Conservation (phyloP, 2,329 filamentous ascomycete species). For the Fusarium buxicola region DNA sequence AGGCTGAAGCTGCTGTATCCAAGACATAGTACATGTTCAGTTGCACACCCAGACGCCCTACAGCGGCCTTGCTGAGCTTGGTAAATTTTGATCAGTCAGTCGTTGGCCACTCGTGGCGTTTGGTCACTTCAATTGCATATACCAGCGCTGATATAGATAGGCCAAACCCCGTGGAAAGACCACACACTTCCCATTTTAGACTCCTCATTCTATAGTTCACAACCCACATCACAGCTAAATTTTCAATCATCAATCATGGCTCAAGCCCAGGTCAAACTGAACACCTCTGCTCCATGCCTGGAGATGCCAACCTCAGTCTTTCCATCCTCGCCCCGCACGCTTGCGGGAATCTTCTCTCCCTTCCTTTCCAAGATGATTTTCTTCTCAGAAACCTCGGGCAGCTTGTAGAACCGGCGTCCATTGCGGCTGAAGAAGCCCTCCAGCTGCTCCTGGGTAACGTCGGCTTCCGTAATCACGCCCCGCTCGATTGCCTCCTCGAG, state of each 20-base stretch:
- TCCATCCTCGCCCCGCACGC: slow-evolving; percentile 54
- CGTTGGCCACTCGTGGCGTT: background rate
- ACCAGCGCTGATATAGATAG: background rate
- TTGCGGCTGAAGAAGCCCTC: slow-evolving; percentile 65
- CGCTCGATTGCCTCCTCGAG: slow-evolving; percentile 71
- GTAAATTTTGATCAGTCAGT: too few relatives aligned
- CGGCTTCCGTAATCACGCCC: slow-evolving; percentile 61
- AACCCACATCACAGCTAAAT: slow-evolving; percentile 5
- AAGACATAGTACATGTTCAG: background rate
- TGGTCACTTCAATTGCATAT: background rate
- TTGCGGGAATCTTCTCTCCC: slow-evolving; percentile 55
- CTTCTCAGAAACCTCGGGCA: slow-evolving; percentile 45
- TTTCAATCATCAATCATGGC: background rate
- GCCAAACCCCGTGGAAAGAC: background rate
- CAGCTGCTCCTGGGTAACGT: slow-evolving; percentile 67
- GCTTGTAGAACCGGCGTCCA: slow-evolving; percentile 66
- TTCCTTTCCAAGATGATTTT: slow-evolving; percentile 56
- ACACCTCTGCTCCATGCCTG: slow-evolving; percentile 55
- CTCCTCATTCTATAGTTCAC: slow-evolving; percentile 2
- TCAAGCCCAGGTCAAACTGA: slow-evolving; percentile 54
- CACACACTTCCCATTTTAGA: slow-evolving; percentile 8
- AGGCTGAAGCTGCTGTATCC: slow-evolving; percentile 3
- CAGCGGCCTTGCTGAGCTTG: too few relatives aligned
- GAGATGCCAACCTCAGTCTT: slow-evolving; percentile 58
- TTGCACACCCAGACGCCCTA: too few relatives aligned